Percentiles rank a stretch among this genome's conserved stretches.
Evolutionary conservation across 352 stramenopile genomes (phyloP).

Genomic region (Phytopythium mirpurense): DNA sequence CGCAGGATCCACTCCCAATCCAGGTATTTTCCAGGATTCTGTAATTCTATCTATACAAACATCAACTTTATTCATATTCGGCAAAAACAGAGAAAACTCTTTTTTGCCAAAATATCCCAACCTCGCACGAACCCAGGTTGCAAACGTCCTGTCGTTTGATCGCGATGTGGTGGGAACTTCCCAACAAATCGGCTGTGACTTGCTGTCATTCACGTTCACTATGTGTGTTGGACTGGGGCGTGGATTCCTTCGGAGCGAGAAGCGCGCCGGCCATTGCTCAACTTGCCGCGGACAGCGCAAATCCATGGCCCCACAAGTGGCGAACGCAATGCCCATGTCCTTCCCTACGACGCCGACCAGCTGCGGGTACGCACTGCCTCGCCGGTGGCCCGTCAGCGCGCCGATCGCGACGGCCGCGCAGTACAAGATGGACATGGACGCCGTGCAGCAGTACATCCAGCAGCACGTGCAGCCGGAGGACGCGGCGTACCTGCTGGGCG

Average conservation of each 20-base stretch:
- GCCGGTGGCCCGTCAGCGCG: slow-evolving; percentile 26
- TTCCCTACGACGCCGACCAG: background rate
- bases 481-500: slow-evolving; percentile 26
- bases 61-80: no score
- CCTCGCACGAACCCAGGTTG: background rate
- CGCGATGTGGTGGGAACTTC: background rate
- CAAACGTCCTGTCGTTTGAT: background rate
- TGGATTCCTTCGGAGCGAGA: background rate
- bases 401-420: slow-evolving; percentile 28
- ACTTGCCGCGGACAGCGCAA: slow-evolving; percentile 11
- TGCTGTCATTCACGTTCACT: background rate
- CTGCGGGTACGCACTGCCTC: slow-evolving; percentile 4
- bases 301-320: slow-evolving; percentile 3
- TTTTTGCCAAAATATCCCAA: background rate
- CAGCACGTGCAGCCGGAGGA: slow-evolving; percentile 32
- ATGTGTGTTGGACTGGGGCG: slow-evolving; percentile 1
- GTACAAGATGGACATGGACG: slow-evolving; percentile 44
- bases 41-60: no score
- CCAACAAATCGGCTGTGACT: slow-evolving; percentile 1
- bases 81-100: background rate
- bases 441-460: slow-evolving; percentile 46
- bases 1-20: no score
- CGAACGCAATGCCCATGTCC: background rate
- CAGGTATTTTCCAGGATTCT: no score
- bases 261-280: slow-evolving; percentile 14